phyloP scores from a whole-genome alignment of 805 yeast genomes.

The Ogataea kodamae region DNA sequence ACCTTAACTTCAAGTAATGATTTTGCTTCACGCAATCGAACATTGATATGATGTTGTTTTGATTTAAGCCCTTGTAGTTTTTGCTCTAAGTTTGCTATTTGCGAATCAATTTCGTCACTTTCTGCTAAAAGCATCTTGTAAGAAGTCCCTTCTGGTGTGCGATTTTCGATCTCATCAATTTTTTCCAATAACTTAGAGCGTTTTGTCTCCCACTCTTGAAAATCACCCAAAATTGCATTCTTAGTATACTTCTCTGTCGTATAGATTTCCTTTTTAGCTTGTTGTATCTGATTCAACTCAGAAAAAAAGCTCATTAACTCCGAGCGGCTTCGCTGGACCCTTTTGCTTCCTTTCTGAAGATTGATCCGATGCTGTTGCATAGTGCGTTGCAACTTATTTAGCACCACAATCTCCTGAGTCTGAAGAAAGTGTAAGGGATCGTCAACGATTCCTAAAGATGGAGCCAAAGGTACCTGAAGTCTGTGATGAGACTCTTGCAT shows the following conservation, averaged over 20 bases:
- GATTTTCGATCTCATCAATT: constrained; percentile 38
- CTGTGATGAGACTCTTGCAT: constrained; percentile 12
- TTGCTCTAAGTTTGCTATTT: constrained; percentile 38
- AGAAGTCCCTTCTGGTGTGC: constrained; percentile 41
- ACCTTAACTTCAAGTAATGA: constrained; percentile 49
- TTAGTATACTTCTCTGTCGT: constrained; percentile 35
- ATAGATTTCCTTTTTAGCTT: constrained; percentile 46
- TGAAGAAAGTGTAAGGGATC: constrained; percentile 35
- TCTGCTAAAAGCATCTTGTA: constrained; percentile 36
- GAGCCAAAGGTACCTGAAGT: constrained; percentile 15
- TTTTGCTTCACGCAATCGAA: constrained; percentile 43
- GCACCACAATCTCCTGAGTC: constrained; percentile 28
- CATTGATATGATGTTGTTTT: constrained; percentile 34
- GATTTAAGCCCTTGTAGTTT: constrained; percentile 33
- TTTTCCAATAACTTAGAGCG: constrained; percentile 34
- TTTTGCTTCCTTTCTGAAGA: constrained; percentile 35
- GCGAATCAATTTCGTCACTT: constrained; percentile 33
- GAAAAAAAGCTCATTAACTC: constrained; percentile 29
- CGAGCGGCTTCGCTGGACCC: constrained; percentile 30
- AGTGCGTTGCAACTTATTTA: constrained; percentile 26
- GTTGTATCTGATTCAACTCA: constrained; percentile 41
- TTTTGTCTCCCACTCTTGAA: constrained; percentile 40
- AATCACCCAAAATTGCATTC: constrained; percentile 26
- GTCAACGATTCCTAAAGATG: constrained; percentile 22
- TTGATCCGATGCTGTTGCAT: constrained; percentile 27